Base-by-base conservation (phyloP, 768 basidiomycete genomes). In the Imleria badia region DNA sequence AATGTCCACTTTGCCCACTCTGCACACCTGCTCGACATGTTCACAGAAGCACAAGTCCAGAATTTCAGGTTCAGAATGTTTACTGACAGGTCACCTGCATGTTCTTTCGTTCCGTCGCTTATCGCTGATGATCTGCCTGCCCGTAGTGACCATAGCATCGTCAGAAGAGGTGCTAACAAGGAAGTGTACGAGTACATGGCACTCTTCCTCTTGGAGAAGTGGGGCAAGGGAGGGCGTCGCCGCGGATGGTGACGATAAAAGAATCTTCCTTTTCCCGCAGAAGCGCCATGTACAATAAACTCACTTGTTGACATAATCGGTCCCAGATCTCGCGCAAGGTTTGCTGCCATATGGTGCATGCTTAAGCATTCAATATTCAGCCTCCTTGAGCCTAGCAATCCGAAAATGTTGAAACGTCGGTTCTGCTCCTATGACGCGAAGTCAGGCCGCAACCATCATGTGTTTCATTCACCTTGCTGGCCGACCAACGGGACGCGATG, bases 1-100 rank as follows among this genome's bases (percentile, higher is more conserved):
- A 98, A 98, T 65, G 94, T 99, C 42, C 97, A 99, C 72, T 94
- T 83, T 64, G 83, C 89, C 36, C 95, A 99, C 73, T 85, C 89
- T 50, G 94, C 94, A 13, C 90, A 90, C 61, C 66, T 99, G 64
- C 73, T 99, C 34, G 96, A 98, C 71, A 94, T 97, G 86, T 81
- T 99, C 61, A 98, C 94, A 1, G 75, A 77, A 62, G 85, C 78
- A 23, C 76, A 84, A 52, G 81, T 98, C 42, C 78, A 87, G 62
- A 79, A 80, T 56, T 90, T 87, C 65, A 80, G 87, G 65, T 97
- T 98, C 73, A 82, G 95, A 66, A 92, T 98, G 91, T 99, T 98
- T 73, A 94, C 94, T 22, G 97, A 99, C 73, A 93, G 91, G 89
- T 91, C 54, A 64, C 81, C 65, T 41, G 33, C 51, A 48, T 31